Conservation (phyloP, 345 rosid genomes). For the Barbarea vulgaris region DNA sequence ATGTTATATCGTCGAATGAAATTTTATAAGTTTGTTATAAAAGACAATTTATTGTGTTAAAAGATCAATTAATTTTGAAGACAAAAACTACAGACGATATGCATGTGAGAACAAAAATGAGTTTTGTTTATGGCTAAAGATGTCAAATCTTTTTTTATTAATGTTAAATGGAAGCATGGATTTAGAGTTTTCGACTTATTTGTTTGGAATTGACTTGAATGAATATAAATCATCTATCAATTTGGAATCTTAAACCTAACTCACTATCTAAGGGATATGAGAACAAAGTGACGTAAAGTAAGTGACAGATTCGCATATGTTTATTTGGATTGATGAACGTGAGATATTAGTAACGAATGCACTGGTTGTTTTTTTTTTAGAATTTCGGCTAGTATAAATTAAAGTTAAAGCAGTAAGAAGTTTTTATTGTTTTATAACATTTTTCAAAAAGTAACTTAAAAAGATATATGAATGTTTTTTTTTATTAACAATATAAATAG, state of each 20-base stretch:
- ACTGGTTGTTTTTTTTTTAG: neutral
- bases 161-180: neutral
- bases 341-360: neutral
- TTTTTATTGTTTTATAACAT: neutral
- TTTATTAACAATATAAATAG: neutral
- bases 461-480: neutral
- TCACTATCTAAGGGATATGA: neutral
- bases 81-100: neutral
- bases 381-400: neutral
- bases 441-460: neutral
- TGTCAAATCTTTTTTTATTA: neutral
- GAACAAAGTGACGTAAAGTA: neutral
- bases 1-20: neutral
- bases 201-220: neutral
- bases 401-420: neutral
- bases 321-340: neutral
- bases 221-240: constrained; percentile 2
- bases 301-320: neutral
- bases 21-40: neutral
- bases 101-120: neutral
- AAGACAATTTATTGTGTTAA: neutral
- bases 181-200: constrained; percentile 1
- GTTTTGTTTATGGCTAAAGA: neutral
- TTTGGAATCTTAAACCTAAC: neutral
- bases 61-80: neutral